Conservation (phyloP, 2,329 filamentous ascomycete species). For the Aspergillus sp. region DNA sequence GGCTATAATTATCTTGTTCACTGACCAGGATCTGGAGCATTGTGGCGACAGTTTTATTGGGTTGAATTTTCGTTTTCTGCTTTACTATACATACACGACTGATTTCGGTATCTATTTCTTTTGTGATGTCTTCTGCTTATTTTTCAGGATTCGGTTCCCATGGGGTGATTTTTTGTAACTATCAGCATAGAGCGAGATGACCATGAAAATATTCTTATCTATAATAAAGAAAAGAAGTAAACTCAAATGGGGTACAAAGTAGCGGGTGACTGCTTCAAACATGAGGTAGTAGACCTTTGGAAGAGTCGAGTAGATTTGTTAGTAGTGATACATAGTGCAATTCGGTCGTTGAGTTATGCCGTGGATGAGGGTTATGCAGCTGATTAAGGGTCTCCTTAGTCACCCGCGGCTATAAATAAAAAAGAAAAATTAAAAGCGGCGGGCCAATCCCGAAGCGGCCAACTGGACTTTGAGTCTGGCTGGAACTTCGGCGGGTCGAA, state of each 20-base stretch:
- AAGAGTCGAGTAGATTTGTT: too few species aligned
- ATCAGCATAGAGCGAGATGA: neutral
- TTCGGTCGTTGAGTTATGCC: neutral
- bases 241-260: too few species aligned
- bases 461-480: slow-evolving; percentile 8
- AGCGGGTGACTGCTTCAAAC: too few species aligned
- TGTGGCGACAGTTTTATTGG: neutral
- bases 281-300: too few species aligned
- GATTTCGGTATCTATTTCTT: slow-evolving; percentile 19
- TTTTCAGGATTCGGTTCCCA: neutral
- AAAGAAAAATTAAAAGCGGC: slow-evolving; percentile 13
- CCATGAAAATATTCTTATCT: neutral
- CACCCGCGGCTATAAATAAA: slow-evolving; percentile 3
- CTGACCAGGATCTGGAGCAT: neutral
- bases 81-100: slow-evolving; percentile 10
- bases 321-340: too few species aligned
- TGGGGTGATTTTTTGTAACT: neutral
- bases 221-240: neutral
- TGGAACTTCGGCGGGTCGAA: slow-evolving; percentile 8
- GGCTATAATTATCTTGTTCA: slow-evolving; percentile 1
- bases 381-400: slow-evolving; percentile 4
- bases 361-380: neutral
- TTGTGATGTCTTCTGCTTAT: neutral
- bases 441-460: slow-evolving; percentile 11
- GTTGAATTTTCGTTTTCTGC: slow-evolving; percentile 4